Evolutionary conservation across 306 rosid species (phyloP).

Genomic region (Mimosa bimucronata): DNA sequence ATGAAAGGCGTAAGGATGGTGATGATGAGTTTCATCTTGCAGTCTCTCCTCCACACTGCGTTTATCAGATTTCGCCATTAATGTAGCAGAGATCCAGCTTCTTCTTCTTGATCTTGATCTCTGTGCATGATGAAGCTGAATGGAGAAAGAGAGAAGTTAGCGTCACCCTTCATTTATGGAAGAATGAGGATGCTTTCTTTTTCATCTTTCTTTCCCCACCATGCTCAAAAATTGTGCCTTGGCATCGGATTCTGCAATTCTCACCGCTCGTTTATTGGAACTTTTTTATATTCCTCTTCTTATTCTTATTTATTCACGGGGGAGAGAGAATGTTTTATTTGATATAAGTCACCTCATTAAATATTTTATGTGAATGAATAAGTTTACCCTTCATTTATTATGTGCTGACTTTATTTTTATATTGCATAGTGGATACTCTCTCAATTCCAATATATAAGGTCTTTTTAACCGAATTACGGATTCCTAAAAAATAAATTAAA

Average conservation of each 20-base stretch:
- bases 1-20: conserved; percentile 85
- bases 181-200: background rate
- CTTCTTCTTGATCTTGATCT: conserved; percentile 7
- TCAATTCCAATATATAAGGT: no score
- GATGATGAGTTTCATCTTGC: conserved; percentile 50
- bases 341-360: no score
- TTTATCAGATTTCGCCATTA: conserved; percentile 45
- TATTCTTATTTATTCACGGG: no score
- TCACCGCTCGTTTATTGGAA: background rate
- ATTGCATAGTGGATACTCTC: no score
- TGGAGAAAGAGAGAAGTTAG: background rate
- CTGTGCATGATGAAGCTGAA: conserved; percentile 12
- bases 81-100: conserved; percentile 28
- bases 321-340: no score
- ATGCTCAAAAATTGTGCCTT: no score
- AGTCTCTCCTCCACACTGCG: conserved; percentile 3
- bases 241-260: background rate
- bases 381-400: no score
- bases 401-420: no score
- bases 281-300: no score
- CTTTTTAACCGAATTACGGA: no score
- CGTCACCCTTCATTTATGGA: background rate
- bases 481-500: no score
- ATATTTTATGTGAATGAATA: no score
- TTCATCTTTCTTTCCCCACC: background rate